phyloP scores from a whole-genome alignment of 2,329 filamentous ascomycete genomes.

The Fusarium oligoseptatum region DNA sequence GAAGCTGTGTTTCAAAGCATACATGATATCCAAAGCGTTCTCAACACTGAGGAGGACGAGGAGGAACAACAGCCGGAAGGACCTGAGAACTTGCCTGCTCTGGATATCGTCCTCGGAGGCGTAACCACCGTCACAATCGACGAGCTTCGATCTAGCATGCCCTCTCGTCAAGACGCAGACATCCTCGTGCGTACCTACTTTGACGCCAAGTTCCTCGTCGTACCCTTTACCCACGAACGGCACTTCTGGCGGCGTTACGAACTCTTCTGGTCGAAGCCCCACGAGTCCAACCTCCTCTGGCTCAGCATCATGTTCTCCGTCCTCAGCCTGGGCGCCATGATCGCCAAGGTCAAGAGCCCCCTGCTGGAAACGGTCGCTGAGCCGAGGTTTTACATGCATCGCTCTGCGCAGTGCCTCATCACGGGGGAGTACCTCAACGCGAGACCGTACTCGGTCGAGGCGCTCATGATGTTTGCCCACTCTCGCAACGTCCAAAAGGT shows the following conservation, averaged over 20 bases:
- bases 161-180: constrained; percentile 54
- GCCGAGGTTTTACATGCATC: constrained; percentile 50
- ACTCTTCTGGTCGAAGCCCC: constrained; percentile 60
- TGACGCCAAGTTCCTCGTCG: constrained; percentile 53
- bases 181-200: constrained; percentile 56
- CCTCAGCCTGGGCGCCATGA: constrained; percentile 56
- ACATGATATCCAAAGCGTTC: constrained; percentile 55
- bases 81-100: constrained; percentile 28
- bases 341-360: constrained; percentile 50
- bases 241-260: constrained; percentile 64
- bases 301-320: constrained; percentile 65
- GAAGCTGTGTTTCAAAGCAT: constrained; percentile 58
- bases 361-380: constrained; percentile 31
- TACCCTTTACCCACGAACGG: constrained; percentile 55
- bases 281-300: constrained; percentile 60
- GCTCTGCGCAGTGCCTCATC: constrained; percentile 61
- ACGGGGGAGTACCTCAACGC: constrained; percentile 62
- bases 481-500: constrained; percentile 57
- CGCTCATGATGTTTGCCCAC: constrained; percentile 61
- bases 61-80: constrained; percentile 24
- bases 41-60: constrained; percentile 41
- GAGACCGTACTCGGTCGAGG: constrained; percentile 62
- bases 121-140: constrained; percentile 45
- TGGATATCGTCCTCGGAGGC: constrained; percentile 52
- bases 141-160: constrained; percentile 52